Evolutionary conservation across 202 grass and related monocot genomes (phyloP).

Genomic region (Dendrocalamus latiflorus): DNA sequence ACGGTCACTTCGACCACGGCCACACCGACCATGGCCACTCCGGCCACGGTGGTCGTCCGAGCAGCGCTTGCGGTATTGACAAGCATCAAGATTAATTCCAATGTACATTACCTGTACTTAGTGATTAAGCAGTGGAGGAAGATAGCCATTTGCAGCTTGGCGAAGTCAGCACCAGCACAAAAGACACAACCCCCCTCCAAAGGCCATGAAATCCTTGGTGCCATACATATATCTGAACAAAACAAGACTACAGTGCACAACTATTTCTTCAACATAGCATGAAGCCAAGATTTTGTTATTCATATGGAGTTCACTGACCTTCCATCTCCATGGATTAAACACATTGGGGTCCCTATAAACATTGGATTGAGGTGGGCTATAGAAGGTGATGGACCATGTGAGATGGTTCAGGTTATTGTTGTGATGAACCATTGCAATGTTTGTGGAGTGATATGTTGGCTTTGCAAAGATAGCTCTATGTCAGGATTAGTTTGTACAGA

Average conservation of each 20-base stretch:
- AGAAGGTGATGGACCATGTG: background rate
- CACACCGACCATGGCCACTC: no score
- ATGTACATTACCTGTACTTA: slow-evolving; percentile 17
- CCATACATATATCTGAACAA: background rate
- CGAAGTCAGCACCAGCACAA: slow-evolving; percentile 35
- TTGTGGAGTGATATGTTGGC: no score
- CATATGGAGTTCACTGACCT: background rate
- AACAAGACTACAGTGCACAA: background rate
- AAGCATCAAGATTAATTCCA: no score
- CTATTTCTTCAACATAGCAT: background rate
- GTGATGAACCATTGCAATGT: no score
- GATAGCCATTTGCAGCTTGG: slow-evolving; percentile 41
- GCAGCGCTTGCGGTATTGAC: no score
- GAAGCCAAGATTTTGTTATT: background rate
- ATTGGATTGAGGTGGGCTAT: slow-evolving; percentile 10
- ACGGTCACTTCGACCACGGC: no score
- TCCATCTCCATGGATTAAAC: slow-evolving; percentile 53
- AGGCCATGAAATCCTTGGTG: slow-evolving; percentile 42
- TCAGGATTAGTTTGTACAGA: no score
- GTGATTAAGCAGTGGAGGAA: slow-evolving; percentile 46
- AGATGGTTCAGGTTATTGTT: no score
- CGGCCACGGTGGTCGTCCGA: no score
- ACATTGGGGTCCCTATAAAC: slow-evolving; percentile 29
- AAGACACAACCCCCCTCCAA: slow-evolving; percentile 27
- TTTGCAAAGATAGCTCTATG: no score